Conservation (phyloP, 1,284 basidiomycete species). For the Rhodotorula sp. region DNA sequence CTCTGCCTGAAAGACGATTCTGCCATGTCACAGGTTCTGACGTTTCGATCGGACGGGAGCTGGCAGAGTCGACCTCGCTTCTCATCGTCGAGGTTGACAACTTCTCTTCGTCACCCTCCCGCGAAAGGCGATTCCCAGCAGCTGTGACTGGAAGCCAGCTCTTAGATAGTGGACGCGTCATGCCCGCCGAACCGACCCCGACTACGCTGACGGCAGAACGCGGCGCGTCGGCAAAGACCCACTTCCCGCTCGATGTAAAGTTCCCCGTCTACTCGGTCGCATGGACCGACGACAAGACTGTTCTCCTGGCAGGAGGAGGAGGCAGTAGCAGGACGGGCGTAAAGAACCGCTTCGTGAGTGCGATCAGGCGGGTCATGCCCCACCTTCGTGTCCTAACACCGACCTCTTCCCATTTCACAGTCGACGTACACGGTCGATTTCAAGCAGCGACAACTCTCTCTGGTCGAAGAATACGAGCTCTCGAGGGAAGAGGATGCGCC, state of each 20-base stretch:
- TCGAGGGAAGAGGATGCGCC: constrained; percentile 81
- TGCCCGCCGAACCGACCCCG: constrained; percentile 16
- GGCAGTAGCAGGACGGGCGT: constrained; percentile 76
- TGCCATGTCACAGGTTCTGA: constrained; percentile 2
- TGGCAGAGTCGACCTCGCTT: not conserved
- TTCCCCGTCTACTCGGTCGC: constrained; percentile 70
- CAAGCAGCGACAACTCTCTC: constrained; percentile 53
- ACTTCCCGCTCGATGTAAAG: constrained; percentile 30
- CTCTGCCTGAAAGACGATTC: constrained; percentile 16
- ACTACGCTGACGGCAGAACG: constrained; percentile 12
- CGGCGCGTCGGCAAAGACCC: constrained; percentile 19
- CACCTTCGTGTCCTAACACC: not conserved
- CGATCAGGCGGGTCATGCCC: not conserved
- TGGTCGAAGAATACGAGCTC: constrained; percentile 68
- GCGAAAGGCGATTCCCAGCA: no score
- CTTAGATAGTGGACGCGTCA: not conserved
- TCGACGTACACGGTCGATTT: constrained; percentile 34
- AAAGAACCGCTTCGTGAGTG: constrained; percentile 83
- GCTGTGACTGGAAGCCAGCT: not conserved
- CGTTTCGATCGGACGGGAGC: not conserved
- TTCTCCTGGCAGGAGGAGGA: constrained; percentile 87
- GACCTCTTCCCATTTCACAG: not conserved
- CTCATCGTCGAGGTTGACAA: no score
- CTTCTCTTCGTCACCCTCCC: not conserved
- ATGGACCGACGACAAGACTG: constrained; percentile 65